These are phyloP conservation scores for Xylaria castorea DNA, from an alignment of 495 filamentous ascomycete genomes.

Conservation along the genomic window DNA sequence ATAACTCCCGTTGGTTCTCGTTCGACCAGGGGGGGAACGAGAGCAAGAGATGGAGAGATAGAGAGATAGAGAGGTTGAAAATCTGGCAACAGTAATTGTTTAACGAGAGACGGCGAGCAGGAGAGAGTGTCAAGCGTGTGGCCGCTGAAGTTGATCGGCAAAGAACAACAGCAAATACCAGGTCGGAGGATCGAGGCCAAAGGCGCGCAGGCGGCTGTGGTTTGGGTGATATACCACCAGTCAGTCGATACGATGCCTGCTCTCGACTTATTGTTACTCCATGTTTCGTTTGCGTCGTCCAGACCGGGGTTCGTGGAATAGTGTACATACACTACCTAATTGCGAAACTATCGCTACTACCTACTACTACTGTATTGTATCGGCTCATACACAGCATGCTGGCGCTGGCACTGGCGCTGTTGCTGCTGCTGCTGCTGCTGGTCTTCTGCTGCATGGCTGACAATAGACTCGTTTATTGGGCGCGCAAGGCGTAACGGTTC, in stretches of 20 bases:
- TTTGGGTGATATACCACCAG: conserved; percentile 28
- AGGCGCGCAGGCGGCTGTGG: conserved; percentile 24
- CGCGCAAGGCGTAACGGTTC: conserved; percentile 26
- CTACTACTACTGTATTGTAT: not conserved
- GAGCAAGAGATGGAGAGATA: not conserved
- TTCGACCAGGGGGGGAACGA: conserved; percentile 24
- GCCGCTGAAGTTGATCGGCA: conserved; percentile 17
- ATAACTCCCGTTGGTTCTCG: conserved; percentile 5
- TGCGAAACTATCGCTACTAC: conserved; percentile 20
- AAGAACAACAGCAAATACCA: conserved; percentile 12
- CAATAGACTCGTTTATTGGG: conserved; percentile 20
- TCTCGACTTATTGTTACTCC: conserved; percentile 18
- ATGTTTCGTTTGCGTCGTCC: conserved; percentile 23
- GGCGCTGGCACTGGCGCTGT: conserved; percentile 6
- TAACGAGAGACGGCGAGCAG: conserved; percentile 20
- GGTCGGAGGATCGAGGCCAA: conserved; percentile 26
- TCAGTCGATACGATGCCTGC: conserved; percentile 18
- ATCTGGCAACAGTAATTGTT: not conserved
- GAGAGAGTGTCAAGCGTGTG: conserved; percentile 6
- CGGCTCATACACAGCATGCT: conserved; percentile 13
- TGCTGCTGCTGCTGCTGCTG: conserved; percentile 3
- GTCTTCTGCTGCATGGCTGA: conserved; percentile 13
- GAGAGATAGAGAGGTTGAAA: not conserved
- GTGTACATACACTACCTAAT: not conserved
- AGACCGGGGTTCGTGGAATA: conserved; percentile 9